Conservation (phyloP, 1,139 yeast genomes). For the Yamadazyma dendronema region DNA sequence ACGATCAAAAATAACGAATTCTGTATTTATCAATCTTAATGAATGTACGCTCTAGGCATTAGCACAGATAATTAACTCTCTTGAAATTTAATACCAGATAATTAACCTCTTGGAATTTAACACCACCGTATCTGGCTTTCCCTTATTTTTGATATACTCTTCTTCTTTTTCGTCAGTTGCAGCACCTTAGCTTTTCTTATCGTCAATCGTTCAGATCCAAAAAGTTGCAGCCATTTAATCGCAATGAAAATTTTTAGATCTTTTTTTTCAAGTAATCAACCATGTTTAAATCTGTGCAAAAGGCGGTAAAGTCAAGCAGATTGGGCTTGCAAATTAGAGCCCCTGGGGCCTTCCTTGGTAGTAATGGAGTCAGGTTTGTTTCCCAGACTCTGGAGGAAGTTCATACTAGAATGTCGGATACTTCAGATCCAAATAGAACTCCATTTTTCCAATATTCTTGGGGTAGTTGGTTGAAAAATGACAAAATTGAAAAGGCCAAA, state of each 20-base stretch:
- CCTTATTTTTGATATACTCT: too few relatives aligned
- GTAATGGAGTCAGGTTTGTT: background rate
- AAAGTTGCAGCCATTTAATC: conserved; percentile 1
- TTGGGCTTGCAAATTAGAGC: background rate
- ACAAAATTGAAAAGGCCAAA: conserved; percentile 65
- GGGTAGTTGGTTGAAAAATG: conserved; percentile 93
- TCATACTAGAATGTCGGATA: conserved; percentile 55
- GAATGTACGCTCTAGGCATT: background rate
- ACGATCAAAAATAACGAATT: too few relatives aligned
- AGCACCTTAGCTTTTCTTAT: too few relatives aligned
- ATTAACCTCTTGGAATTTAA: too few relatives aligned
- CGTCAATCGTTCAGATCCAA: too few relatives aligned
- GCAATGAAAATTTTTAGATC: conserved; percentile 1
- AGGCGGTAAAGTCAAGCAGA: background rate
- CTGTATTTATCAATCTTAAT: conserved; percentile 8
- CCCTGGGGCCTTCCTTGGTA: background rate
- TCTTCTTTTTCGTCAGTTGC: background rate
- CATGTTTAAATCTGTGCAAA: conserved; percentile 1
- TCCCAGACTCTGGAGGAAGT: conserved; percentile 31
- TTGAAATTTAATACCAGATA: too few relatives aligned
- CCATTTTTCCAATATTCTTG: conserved; percentile 84
- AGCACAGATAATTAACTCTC: too few relatives aligned
- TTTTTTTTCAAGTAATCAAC: background rate
- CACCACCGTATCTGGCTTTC: too few relatives aligned
- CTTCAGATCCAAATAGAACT: conserved; percentile 66